A percentile compares a stretch with the other conserved stretches of the same genome.
Conservation (phyloP, 805 yeast species). For the Hanseniaspora hatyaiensis region DNA sequence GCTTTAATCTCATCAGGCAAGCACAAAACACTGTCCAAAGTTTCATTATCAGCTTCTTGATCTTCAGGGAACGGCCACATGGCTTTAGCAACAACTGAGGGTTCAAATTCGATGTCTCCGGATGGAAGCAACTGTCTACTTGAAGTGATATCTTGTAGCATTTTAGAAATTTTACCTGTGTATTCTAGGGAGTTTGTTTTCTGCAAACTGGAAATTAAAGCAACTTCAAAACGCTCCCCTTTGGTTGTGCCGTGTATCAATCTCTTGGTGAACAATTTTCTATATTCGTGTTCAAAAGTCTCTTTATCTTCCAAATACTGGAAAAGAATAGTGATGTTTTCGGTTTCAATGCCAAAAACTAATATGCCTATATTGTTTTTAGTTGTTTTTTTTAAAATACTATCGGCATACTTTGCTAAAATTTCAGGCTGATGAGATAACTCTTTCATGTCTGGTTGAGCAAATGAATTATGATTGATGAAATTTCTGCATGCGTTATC, state of each 20-base stretch:
- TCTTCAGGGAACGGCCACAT: constrained; percentile 64
- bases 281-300: constrained; percentile 84
- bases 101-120: constrained; percentile 62
- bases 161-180: constrained; percentile 83
- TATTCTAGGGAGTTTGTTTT: constrained; percentile 85
- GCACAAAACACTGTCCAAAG: constrained; percentile 28
- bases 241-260: constrained; percentile 77
- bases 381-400: constrained; percentile 61
- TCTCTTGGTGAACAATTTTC: constrained; percentile 79
- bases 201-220: constrained; percentile 72
- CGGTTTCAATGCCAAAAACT: constrained; percentile 53
- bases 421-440: constrained; percentile 82
- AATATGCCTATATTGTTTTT: constrained; percentile 53
- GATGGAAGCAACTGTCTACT: constrained; percentile 31
- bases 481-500: constrained; percentile 80
- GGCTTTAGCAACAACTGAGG: constrained; percentile 71
- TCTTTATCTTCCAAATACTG: constrained; percentile 87
- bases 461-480: constrained; percentile 72
- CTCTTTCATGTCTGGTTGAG: constrained; percentile 47
- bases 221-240: constrained; percentile 69
- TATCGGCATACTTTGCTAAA: constrained; percentile 80
- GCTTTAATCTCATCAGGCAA: constrained; percentile 58
- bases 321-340: constrained; percentile 77
- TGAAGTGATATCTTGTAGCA: constrained; percentile 88
- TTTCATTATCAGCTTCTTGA: constrained; percentile 30